phyloP scores from a whole-genome alignment of 1,139 yeast species.

The Geotrichum fermentans region DNA sequence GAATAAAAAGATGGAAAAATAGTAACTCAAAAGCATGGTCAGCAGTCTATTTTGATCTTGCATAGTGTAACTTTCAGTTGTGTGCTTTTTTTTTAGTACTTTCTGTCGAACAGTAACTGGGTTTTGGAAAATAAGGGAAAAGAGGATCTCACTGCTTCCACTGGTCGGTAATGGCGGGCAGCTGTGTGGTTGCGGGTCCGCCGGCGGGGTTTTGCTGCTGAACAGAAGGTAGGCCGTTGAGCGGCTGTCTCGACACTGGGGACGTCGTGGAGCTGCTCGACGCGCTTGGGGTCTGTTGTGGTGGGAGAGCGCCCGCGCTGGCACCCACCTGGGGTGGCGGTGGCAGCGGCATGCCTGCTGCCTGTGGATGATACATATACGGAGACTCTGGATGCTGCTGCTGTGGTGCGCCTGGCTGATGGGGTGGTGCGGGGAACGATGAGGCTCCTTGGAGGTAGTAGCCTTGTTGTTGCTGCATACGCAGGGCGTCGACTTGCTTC shows the following conservation, averaged over 20 bases:
- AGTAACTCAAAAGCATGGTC: no score
- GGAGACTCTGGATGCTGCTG: slow-evolving; percentile 5
- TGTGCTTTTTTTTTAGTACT: no score
- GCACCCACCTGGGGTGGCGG: background rate
- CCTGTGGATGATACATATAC: slow-evolving; percentile 11
- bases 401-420: slow-evolving; percentile 14
- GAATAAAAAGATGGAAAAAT: no score
- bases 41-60: no score
- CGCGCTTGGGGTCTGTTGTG: background rate
- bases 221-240: background rate
- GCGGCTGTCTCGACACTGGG: background rate
- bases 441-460: slow-evolving; percentile 12
- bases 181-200: background rate
- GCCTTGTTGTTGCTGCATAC: slow-evolving; percentile 23
- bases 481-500: slow-evolving; percentile 29
- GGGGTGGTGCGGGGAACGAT: slow-evolving; percentile 1
- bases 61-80: no score
- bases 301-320: background rate
- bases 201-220: no score
- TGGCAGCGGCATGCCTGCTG: background rate
- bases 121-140: no score
- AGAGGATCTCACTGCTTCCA: slow-evolving; percentile 1
- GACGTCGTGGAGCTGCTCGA: background rate
- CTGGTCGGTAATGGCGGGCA: background rate
- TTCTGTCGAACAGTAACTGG: no score